Base-by-base conservation (phyloP, 768 basidiomycete species). In the Vararia minispora region DNA sequence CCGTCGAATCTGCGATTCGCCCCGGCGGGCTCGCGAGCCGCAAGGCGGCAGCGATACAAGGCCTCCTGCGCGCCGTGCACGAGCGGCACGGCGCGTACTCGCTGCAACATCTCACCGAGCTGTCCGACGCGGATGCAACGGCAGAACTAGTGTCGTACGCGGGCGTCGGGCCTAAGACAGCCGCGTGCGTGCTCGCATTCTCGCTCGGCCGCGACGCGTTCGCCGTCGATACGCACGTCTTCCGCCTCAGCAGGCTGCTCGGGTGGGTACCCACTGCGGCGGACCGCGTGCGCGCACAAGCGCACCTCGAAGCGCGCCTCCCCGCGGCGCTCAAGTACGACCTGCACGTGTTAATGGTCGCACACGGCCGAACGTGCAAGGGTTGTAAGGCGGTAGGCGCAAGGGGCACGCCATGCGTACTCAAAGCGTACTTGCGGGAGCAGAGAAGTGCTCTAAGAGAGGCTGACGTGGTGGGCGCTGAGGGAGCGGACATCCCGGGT, bases 161-260 rank as follows among this genome's bases (percentile, higher is more conserved):
- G 22, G 76, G 75, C 1, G 74, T 79, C 8, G 74, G 76, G 2
- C 75, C 73, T 1, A 77, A 77, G 55, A 76, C 74, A 1, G 75
- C 74, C 1, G 71, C 75, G 1, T 78, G 76, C 42, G 75, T 79
- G 0, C 54, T 77, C 10, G 59, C 76, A 17, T 75, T 78, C 52
- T 74, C 72, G 45, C 59, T 79, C 6, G 73, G 69, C 4, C 60
- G 76, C n/a, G 61, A 71, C 31, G 70, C 72, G 0, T 77, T 78
- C 40, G 72, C 76, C 1, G 76, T 79, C 34, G 76, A 79, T 43
- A 79, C 76, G 6, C 75, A 77, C 43, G 68, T 79, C 18, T 77
- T 66, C 47, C 60, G 75, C 11, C 51, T 76, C 39, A 66, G 64
- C 52, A 69, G 58, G 36, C 40, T 76, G 6, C 55, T 74, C 9